phyloP scores from a whole-genome alignment of 164 flowering plant species.

The Tinospora cordifolia region DNA sequence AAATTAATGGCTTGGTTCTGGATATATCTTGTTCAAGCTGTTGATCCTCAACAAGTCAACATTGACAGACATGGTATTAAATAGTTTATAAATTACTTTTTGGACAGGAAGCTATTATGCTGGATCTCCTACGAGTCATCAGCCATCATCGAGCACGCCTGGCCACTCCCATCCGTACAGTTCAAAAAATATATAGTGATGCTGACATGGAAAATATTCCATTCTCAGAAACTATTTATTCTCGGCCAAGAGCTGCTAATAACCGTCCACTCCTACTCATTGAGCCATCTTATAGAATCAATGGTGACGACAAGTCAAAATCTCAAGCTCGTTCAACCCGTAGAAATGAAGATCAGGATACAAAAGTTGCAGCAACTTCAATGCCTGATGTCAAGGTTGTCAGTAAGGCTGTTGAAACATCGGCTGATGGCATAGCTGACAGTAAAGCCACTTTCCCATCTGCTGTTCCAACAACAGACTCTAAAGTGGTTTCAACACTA shows the following conservation, averaged over 20 bases:
- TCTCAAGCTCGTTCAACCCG: constrained; percentile 33
- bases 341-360: constrained; percentile 33
- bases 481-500: constrained; percentile 12
- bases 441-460: too few species aligned
- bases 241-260: constrained; percentile 24
- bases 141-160: constrained; percentile 92
- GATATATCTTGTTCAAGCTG: too few species aligned
- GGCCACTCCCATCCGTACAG: constrained; percentile 90
- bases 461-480: too few species aligned
- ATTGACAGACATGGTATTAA: too few species aligned
- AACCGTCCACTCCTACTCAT: constrained; percentile 38
- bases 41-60: too few species aligned
- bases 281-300: constrained; percentile 47
- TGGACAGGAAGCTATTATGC: constrained; percentile 84
- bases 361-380: constrained; percentile 15
- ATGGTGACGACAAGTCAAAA: constrained; percentile 41
- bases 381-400: neutral
- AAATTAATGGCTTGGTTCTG: too few species aligned
- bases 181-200: constrained; percentile 65
- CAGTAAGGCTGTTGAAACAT: neutral
- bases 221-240: constrained; percentile 39
- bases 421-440: neutral
- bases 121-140: constrained; percentile 91
- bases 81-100: too few species aligned
- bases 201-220: constrained; percentile 54